These are phyloP conservation scores for Aspergillus ostianus DNA, from an alignment of 495 filamentous ascomycete species.

Conservation along the genomic window DNA sequence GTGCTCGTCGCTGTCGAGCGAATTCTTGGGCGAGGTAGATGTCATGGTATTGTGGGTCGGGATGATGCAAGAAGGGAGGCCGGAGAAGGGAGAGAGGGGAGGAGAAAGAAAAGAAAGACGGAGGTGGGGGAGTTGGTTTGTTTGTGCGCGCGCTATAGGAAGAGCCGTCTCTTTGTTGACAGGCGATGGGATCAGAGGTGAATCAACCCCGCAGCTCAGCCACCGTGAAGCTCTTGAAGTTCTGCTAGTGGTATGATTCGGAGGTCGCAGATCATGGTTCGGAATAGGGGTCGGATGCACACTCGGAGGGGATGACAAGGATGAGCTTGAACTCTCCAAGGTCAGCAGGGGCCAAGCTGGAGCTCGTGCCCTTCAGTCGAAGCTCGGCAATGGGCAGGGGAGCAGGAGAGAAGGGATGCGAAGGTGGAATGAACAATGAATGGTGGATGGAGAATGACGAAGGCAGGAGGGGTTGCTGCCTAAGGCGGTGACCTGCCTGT, in stretches of 20 bases:
- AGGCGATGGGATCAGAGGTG: background rate
- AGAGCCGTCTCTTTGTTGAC: background rate
- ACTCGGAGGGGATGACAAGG: background rate
- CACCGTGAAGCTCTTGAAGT: slow-evolving; percentile 29
- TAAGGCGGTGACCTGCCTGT: background rate
- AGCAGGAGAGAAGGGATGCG: background rate
- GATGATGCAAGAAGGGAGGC: background rate
- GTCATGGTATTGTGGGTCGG: slow-evolving; percentile 26
- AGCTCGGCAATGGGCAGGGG: background rate
- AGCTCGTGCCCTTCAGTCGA: background rate
- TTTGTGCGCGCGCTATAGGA: background rate
- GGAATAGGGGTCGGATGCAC: slow-evolving; percentile 1
- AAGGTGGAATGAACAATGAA: background rate
- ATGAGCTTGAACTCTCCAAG: background rate
- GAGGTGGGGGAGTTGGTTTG: background rate
- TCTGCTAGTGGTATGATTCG: slow-evolving; percentile 23
- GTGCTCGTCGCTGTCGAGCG: slow-evolving; percentile 55
- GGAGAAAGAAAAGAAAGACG: slow-evolving; percentile 18
- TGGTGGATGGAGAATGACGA: background rate
- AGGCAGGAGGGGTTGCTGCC: background rate
- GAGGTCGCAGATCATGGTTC: slow-evolving; percentile 30
- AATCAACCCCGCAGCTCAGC: slow-evolving; percentile 16
- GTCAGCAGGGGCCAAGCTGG: background rate
- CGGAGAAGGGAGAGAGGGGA: slow-evolving; percentile 18
- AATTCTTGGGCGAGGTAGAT: slow-evolving; percentile 32